Evolutionary conservation across 495 filamentous ascomycete genomes (phyloP).

Genomic region (Penicillium soppii): DNA sequence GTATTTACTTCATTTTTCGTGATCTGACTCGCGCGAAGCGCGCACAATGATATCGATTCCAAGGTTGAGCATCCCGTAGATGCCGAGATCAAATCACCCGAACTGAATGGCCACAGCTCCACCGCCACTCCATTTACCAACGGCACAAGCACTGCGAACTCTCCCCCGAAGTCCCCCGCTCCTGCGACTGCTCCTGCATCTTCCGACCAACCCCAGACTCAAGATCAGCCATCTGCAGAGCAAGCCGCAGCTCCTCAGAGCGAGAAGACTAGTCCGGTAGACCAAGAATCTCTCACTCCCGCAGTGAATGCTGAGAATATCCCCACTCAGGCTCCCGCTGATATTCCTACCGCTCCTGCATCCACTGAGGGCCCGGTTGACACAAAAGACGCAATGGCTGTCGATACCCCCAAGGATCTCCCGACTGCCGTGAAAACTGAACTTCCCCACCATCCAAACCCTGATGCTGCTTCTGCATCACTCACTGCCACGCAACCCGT

Average conservation of each 20-base stretch:
- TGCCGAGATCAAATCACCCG: slow-evolving; percentile 14
- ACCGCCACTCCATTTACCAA: slow-evolving; percentile 26
- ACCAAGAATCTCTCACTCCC: slow-evolving; percentile 1
- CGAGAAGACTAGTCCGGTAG: neutral
- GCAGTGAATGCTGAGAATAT: neutral
- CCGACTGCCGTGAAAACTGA: slow-evolving; percentile 25
- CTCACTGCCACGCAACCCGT: slow-evolving; percentile 17
- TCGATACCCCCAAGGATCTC: slow-evolving; percentile 14
- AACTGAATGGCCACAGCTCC: slow-evolving; percentile 33
- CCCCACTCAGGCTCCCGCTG: neutral
- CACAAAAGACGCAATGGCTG: slow-evolving; percentile 16
- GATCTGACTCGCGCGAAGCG: neutral
- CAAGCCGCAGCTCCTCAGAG: neutral
- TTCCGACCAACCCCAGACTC: no score
- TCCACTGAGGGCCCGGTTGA: slow-evolving; percentile 10
- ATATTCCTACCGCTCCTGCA: neutral
- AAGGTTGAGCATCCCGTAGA: slow-evolving; percentile 18
- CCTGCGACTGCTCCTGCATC: neutral
- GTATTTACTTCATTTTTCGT: slow-evolving; percentile 2
- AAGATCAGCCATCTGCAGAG: slow-evolving; percentile 4
- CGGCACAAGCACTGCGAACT: slow-evolving; percentile 29
- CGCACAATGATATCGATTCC: slow-evolving; percentile 14
- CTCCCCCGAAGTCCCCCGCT: slow-evolving; percentile 36
- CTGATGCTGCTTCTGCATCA: slow-evolving; percentile 6
- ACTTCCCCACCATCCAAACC: slow-evolving; percentile 37